Base-by-base conservation (phyloP, 306 rosid species). In the Prunus kanzakura region DNA sequence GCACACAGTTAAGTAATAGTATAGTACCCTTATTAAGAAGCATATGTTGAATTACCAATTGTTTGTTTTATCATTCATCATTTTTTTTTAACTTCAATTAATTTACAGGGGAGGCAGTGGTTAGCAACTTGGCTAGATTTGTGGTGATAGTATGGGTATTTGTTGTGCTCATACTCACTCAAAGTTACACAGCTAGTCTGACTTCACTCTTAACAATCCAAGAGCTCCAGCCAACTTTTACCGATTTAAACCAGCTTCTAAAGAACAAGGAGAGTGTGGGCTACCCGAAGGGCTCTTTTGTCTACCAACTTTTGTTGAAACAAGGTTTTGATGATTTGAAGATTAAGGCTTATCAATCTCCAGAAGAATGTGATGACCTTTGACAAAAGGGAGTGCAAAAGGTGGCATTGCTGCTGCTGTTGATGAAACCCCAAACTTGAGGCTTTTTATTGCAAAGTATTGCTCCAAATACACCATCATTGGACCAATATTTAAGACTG, bases 151-250 rank as follows among this genome's bases (percentile, higher is more conserved):
- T 93, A 29, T 93, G 97, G 96, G 76, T 76, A 30, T 88, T 90
- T 75, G 92, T 92, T 77, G 89, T 90, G 69, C 80, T 87, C 22
- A 82, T 92, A 65, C 70, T 92, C 60, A 84, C 86, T 45, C 93
- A 90, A 76, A 90, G 97, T 60, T 92, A 90, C 75, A 92, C 92
- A 8, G 92, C 96, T 0, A 93, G 96, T 75, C 71, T 90, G 22
- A 80, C 96, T 0, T 84, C 97, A 4, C 71, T 84, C 12, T 72
- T 90, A 70, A 90, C 96, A 2, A 88, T 87, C 22, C 87, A 87
- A 43, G 79, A 83, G 4, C 84, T 90, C 1, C 75, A 70, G 1
- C 96, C 97, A 64, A 50, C 83, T 19, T 30, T 77, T 35, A 75
- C 88, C 0, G 79, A 87, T 41, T 51, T 90, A 4, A 41, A 83